phyloP scores from a whole-genome alignment of 495 filamentous ascomycete species.

The Penicillium macrosclerotiorum region DNA sequence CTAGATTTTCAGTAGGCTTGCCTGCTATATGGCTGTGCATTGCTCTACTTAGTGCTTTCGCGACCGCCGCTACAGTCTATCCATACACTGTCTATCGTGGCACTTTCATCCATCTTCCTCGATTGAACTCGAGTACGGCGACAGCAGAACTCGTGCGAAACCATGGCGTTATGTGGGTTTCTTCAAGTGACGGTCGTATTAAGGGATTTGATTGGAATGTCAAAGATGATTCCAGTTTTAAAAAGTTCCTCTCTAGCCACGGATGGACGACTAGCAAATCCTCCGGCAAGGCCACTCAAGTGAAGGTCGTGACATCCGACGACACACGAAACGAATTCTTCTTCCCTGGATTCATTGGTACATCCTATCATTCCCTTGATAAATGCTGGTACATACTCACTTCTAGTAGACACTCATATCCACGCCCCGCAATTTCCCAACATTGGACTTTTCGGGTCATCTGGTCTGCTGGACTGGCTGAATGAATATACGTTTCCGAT shows the following conservation, averaged over 20 bases:
- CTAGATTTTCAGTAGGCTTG: slow-evolving; percentile 5
- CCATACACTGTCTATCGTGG: slow-evolving; percentile 41
- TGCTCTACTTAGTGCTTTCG: slow-evolving; percentile 9
- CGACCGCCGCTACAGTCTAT: neutral
- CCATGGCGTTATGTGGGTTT: slow-evolving; percentile 64
- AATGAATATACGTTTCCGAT: slow-evolving; percentile 93
- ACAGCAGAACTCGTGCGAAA: slow-evolving; percentile 33
- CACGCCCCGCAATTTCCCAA: slow-evolving; percentile 96
- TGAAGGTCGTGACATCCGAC: slow-evolving; percentile 30
- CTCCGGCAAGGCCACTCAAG: slow-evolving; percentile 5
- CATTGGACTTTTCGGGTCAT: slow-evolving; percentile 82
- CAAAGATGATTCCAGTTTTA: slow-evolving; percentile 34
- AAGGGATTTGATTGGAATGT: slow-evolving; percentile 34
- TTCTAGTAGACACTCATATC: slow-evolving; percentile 77
- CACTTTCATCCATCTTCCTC: slow-evolving; percentile 48
- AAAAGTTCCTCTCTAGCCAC: slow-evolving; percentile 45
- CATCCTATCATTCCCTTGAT: slow-evolving; percentile 7
- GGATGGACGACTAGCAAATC: slow-evolving; percentile 28
- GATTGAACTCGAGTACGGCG: slow-evolving; percentile 11
- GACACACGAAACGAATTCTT: slow-evolving; percentile 62
- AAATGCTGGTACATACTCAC: slow-evolving; percentile 6
- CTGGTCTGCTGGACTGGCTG: slow-evolving; percentile 87
- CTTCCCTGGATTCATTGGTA: slow-evolving; percentile 92
- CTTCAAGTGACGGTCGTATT: slow-evolving; percentile 60
- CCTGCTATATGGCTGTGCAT: slow-evolving; percentile 9